Percentiles rank a stretch among this genome's conserved stretches.
phyloP scores from a whole-genome alignment of 495 filamentous ascomycete genomes.

The Hypoxylon trugodes region DNA sequence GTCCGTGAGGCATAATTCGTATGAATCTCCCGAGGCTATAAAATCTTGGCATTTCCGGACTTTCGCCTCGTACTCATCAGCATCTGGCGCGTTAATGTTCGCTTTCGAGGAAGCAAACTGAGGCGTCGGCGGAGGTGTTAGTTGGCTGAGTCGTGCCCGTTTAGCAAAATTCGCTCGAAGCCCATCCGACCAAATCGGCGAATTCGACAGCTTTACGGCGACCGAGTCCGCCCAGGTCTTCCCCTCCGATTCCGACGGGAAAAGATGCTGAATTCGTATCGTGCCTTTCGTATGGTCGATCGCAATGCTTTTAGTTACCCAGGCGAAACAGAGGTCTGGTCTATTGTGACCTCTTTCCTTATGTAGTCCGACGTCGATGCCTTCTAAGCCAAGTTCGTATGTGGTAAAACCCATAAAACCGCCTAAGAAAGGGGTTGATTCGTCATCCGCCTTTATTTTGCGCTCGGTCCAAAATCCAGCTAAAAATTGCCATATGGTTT shows the following conservation, averaged over 20 bases:
- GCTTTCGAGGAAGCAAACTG: conserved; percentile 18
- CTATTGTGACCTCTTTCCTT: conserved; percentile 52
- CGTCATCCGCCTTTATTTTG: conserved; percentile 48
- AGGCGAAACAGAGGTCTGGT: conserved; percentile 79
- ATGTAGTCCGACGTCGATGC: conserved; percentile 58
- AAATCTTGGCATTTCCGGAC: conserved; percentile 74
- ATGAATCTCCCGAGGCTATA: conserved; percentile 83
- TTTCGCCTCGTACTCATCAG: conserved; percentile 66
- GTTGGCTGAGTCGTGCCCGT: conserved; percentile 23
- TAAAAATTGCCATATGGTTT: conserved; percentile 65
- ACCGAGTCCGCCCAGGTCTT: conserved; percentile 47
- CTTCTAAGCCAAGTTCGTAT: conserved; percentile 82
- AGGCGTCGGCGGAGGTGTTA: conserved; percentile 42
- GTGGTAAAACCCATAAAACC: conserved; percentile 90
- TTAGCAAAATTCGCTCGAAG: conserved; percentile 35
- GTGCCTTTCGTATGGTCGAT: conserved; percentile 72
- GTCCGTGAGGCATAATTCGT: conserved; percentile 90
- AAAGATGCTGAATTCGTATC: conserved; percentile 72
- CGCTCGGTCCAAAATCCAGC: conserved; percentile 64
- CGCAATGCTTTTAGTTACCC: conserved; percentile 81
- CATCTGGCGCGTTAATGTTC: conserved; percentile 54
- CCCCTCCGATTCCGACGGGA: conserved; percentile 43
- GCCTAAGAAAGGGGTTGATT: conserved; percentile 76
- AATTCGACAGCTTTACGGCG: conserved; percentile 42
- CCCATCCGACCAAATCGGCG: conserved; percentile 40